phyloP scores from a whole-genome alignment of 805 yeast genomes.

The Saturnispora ahearnii region DNA sequence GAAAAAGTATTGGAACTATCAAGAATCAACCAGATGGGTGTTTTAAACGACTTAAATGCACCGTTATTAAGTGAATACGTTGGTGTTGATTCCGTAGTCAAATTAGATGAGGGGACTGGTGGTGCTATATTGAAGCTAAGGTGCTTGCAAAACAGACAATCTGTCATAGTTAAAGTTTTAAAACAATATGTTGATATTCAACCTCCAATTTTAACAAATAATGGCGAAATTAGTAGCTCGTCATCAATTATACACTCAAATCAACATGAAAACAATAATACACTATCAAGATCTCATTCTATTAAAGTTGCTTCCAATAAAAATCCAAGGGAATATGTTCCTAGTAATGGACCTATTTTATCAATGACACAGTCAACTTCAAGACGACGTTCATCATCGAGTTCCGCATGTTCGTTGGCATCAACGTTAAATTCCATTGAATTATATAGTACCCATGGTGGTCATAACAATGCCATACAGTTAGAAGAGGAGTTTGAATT shows the following conservation, averaged over 20 bases:
- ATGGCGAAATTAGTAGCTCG: background rate
- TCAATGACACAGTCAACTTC: background rate
- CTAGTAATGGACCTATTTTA: background rate
- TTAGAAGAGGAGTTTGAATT: conserved; percentile 4
- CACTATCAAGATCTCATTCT: conserved; percentile 1
- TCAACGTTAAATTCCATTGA: background rate
- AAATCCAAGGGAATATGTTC: background rate
- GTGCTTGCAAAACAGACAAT: background rate
- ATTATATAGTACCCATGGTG: background rate
- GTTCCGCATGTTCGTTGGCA: background rate
- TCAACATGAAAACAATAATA: background rate
- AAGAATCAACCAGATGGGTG: background rate
- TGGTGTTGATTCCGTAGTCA: conserved; percentile 8
- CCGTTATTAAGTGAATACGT: conserved; percentile 11
- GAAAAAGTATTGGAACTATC: background rate
- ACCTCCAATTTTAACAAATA: background rate
- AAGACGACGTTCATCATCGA: background rate
- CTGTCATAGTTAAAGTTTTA: conserved; percentile 8
- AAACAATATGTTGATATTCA: background rate
- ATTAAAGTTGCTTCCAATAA: background rate
- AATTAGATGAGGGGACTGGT: conserved; percentile 26
- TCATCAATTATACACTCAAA: background rate
- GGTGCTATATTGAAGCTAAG: conserved; percentile 22
- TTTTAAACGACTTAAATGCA: background rate
- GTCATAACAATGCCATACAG: background rate